These are phyloP conservation scores for Auricularia sp. DNA, from an alignment of 768 basidiomycete species.

Conservation along the genomic window DNA sequence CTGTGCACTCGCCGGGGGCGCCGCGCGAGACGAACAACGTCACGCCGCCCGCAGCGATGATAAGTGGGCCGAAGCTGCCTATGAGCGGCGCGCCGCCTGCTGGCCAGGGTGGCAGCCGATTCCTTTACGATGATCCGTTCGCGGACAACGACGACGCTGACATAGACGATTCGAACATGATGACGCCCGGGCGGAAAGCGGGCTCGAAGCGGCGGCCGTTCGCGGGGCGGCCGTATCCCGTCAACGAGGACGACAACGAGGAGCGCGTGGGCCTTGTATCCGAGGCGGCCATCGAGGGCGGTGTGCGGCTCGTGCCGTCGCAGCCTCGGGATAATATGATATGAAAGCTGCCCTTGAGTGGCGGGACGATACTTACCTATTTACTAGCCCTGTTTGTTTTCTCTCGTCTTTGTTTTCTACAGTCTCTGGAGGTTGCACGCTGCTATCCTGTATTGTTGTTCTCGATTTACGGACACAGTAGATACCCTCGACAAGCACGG, in stretches of 20 bases:
- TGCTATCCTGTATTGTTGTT: too few relatives aligned
- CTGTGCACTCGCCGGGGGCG: constrained; percentile 11
- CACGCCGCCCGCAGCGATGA: neutral
- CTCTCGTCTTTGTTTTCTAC: too few relatives aligned
- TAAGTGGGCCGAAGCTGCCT: neutral
- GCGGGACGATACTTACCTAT: neutral
- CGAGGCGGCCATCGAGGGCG: neutral
- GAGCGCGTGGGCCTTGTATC: constrained; percentile 6
- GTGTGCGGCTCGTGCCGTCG: neutral
- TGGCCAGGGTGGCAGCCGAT: neutral
- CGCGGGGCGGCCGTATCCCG: neutral
- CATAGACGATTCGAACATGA: neutral
- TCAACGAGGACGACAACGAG: constrained; percentile 3
- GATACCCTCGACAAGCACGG: too few relatives aligned
- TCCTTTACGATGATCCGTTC: neutral
- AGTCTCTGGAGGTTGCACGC: too few relatives aligned
- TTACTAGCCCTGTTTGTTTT: neutral
- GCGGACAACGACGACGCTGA: neutral
- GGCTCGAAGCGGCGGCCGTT: constrained; percentile 1
- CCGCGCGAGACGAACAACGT: neutral
- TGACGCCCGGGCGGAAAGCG: neutral
- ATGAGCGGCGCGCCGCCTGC: neutral
- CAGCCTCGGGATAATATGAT: neutral
- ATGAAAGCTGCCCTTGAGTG: neutral
- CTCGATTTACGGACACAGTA: too few relatives aligned